Conservation (phyloP, 2,329 filamentous ascomycete genomes). For the Colletotrichum liriopes region DNA sequence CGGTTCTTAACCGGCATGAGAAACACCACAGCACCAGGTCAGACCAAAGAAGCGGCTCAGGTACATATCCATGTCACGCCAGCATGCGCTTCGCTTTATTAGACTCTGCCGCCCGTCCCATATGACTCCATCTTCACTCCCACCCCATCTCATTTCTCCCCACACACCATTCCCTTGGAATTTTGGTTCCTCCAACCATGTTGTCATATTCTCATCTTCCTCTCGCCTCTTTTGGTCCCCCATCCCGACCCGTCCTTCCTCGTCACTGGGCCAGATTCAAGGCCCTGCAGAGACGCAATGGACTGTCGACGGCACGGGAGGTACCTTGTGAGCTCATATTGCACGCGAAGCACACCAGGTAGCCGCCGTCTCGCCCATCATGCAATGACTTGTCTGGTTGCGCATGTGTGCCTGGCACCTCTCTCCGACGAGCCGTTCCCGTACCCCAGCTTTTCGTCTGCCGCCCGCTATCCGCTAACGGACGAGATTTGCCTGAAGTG, state of each 20-base stretch:
- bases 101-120: constrained; percentile 24
- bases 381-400: constrained; percentile 6
- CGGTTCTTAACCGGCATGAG: not conserved
- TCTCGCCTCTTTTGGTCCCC: not conserved
- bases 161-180: constrained; percentile 14
- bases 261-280: not conserved
- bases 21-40: not conserved
- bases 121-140: constrained; percentile 23
- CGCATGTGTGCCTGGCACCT: constrained; percentile 23
- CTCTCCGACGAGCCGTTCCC: constrained; percentile 24
- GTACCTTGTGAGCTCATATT: not conserved
- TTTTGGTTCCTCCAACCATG: constrained; percentile 33
- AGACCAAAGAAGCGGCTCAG: constrained; percentile 26
- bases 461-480: constrained; percentile 36
- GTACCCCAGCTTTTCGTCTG: constrained; percentile 35
- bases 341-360: constrained; percentile 12
- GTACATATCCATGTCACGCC: constrained; percentile 2
- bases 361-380: not conserved
- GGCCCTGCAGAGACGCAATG: constrained; percentile 7
- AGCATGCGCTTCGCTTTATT: constrained; percentile 9
- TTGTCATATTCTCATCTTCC: constrained; percentile 9
- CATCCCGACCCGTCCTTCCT: not conserved
- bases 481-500: constrained; percentile 30
- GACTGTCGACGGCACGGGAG: not conserved
- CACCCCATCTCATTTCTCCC: not conserved